Percentiles rank a stretch among this genome's conserved stretches.
Conservation (phyloP, 2,329 filamentous ascomycete species). For the Xylariaceae sp. region DNA sequence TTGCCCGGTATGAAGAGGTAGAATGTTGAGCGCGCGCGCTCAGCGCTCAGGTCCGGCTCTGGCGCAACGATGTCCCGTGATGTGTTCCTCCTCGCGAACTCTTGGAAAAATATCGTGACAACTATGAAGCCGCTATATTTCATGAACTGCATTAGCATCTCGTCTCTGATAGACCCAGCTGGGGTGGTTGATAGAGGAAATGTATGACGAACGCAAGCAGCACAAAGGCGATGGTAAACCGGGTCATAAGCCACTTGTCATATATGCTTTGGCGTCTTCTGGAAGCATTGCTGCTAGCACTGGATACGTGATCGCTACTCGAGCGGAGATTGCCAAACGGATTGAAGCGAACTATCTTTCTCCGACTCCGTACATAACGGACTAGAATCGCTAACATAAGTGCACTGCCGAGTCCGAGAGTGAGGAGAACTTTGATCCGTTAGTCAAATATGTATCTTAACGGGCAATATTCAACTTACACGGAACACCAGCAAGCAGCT, state of each 20-base stretch:
- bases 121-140: constrained; percentile 10
- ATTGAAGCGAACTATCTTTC: constrained; percentile 12
- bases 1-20: constrained; percentile 24
- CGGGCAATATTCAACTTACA: constrained; percentile 12
- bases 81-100: constrained; percentile 6
- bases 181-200: too few species aligned
- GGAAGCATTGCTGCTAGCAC: not conserved
- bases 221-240: constrained; percentile 16
- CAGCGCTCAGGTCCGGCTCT: constrained; percentile 17
- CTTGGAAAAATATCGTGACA: constrained; percentile 12
- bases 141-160: not conserved
- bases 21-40: constrained; percentile 14
- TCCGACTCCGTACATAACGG: constrained; percentile 14
- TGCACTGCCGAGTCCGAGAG: constrained; percentile 13
- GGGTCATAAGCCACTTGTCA: constrained; percentile 19
- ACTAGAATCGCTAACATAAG: constrained; percentile 16
- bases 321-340: not conserved
- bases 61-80: constrained; percentile 9
- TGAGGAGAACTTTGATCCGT: constrained; percentile 18
- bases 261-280: constrained; percentile 10
- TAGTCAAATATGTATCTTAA: not conserved
- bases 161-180: not conserved
- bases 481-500: constrained; percentile 22
- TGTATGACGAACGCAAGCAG: constrained; percentile 10
- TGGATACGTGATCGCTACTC: not conserved